Conservation (phyloP, 176 grass and related monocot species). For the Aegilops umbellulata region DNA sequence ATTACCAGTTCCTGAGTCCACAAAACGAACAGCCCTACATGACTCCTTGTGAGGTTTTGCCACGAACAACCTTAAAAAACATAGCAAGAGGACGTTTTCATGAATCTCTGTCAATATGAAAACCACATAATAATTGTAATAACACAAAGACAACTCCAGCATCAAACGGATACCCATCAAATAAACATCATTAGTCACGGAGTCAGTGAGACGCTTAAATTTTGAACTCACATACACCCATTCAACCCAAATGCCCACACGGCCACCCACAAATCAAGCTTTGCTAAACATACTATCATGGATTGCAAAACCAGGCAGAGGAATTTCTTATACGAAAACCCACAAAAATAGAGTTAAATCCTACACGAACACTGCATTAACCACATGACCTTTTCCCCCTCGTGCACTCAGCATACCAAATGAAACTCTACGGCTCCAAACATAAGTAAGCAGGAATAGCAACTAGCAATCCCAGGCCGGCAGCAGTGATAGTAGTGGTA, state of each 20-base stretch:
- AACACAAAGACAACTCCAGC: background rate
- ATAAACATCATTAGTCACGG: background rate
- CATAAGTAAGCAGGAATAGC: background rate
- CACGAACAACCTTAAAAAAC: slow-evolving; percentile 26
- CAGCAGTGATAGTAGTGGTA: background rate
- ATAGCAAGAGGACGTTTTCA: background rate
- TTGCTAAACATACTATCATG: background rate
- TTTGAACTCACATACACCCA: background rate
- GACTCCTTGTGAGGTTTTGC: slow-evolving; percentile 65
- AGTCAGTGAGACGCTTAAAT: background rate
- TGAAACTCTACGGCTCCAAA: background rate
- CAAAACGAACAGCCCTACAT: slow-evolving; percentile 84
- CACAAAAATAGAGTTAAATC: background rate
- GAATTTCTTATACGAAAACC: background rate
- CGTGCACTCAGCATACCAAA: background rate
- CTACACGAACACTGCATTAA: background rate
- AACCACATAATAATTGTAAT: background rate
- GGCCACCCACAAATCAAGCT: background rate
- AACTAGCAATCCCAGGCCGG: background rate
- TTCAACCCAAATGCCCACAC: background rate
- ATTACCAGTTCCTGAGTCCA: slow-evolving; percentile 80
- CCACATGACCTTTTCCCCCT: background rate
- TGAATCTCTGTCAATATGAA: background rate
- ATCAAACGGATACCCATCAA: background rate
- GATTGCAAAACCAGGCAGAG: background rate